phyloP scores from a whole-genome alignment of 73 alveolate species.

The Paramecium caudatum region DNA sequence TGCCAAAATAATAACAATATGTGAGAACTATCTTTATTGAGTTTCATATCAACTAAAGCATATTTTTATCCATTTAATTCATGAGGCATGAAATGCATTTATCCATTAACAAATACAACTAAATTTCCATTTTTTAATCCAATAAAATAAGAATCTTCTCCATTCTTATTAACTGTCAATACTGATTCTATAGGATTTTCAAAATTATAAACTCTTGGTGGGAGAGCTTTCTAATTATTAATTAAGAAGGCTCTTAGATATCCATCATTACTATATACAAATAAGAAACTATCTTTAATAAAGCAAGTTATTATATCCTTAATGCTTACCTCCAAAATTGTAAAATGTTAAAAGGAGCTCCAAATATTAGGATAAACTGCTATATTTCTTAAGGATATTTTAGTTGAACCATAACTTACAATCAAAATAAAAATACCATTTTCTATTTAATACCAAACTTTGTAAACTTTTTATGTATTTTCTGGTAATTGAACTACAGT shows the following conservation, averaged over 20 bases:
- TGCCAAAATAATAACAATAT: too few species aligned
- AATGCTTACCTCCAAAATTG: constrained; percentile 1
- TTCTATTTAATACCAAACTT: background rate
- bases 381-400: constrained; percentile 23
- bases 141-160: background rate
- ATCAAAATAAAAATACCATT: background rate
- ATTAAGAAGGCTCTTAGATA: constrained; percentile 1
- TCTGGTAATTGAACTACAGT: constrained; percentile 17
- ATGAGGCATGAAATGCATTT: background rate
- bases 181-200: constrained; percentile 45
- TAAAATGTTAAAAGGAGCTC: background rate
- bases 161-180: background rate
- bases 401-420: background rate
- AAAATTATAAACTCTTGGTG: constrained; percentile 13
- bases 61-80: background rate
- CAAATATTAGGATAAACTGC: constrained; percentile 24
- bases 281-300: background rate
- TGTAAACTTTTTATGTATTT: background rate
- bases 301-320: background rate
- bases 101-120: background rate
- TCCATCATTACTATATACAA: constrained; percentile 31
- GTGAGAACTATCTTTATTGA: too few species aligned
- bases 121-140: background rate
- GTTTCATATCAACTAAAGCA: background rate
- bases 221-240: background rate